These are phyloP conservation scores for Penium margaritaceum DNA, from an alignment of 139 green algal species.

Conservation along the genomic window DNA sequence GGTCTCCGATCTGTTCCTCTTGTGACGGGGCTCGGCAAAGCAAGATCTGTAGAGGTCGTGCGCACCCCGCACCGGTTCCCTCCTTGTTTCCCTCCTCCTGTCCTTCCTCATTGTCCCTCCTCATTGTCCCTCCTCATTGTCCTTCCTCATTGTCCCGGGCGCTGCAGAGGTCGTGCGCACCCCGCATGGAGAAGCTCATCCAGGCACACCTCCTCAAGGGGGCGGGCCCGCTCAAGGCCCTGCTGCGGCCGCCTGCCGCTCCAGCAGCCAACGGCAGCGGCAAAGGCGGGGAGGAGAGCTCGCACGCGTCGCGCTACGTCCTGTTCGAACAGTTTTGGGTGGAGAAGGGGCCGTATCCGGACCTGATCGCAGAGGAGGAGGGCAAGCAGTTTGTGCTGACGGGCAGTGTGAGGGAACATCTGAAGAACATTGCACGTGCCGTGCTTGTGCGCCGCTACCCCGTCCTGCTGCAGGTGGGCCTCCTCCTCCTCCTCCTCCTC, in stretches of 20 bases:
- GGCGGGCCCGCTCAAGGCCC: constrained; percentile 30
- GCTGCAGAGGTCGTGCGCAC: constrained; percentile 20
- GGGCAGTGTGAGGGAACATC: constrained; percentile 63
- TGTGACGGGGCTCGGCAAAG: no score
- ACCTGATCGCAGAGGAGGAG: constrained; percentile 18
- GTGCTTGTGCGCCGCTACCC: constrained; percentile 75
- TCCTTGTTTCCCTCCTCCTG: no score
- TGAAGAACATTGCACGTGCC: constrained; percentile 84
- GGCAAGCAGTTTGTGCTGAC: constrained; percentile 80
- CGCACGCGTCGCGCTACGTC: no score
- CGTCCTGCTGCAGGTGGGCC: constrained; percentile 62
- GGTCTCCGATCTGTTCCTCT: no score
- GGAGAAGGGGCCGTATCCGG: constrained; percentile 49
- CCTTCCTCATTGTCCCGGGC: background rate
- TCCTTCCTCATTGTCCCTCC: no score
- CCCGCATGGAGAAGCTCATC: constrained; percentile 66
- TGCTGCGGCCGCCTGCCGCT: constrained; percentile 28
- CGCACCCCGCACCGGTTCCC: no score
- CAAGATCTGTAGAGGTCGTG: no score
- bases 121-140: no score
- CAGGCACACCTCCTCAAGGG: constrained; percentile 54
- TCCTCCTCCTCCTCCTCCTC: no score
- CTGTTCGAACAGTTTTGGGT: constrained; percentile 93
- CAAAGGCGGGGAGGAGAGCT: no score
- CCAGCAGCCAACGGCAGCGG: no score